These are phyloP conservation scores for Guadua angustifolia DNA, from an alignment of 176 grass and related monocot genomes.

Conservation along the genomic window DNA sequence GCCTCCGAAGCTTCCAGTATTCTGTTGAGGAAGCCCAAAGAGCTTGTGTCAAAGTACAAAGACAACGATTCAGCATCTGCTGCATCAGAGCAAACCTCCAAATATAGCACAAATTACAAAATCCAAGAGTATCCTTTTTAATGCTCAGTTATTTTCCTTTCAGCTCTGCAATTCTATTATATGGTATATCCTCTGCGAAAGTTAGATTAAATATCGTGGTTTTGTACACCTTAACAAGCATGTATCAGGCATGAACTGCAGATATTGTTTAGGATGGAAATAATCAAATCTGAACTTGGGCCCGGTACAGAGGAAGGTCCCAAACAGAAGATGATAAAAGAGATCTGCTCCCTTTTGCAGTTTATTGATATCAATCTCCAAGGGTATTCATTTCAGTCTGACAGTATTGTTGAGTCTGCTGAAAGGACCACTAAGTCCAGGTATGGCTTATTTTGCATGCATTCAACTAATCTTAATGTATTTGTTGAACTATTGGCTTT, in stretches of 20 bases:
- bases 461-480: background rate
- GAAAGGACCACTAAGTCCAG: constrained; percentile 87
- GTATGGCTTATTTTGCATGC: constrained; percentile 49
- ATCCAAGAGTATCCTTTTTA: constrained; percentile 90
- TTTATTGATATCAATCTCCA: constrained; percentile 94
- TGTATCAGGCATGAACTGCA: constrained; percentile 81
- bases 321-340: constrained; percentile 91
- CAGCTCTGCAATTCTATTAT: constrained; percentile 27
- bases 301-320: constrained; percentile 61
- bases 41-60: constrained; percentile 73
- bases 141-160: constrained; percentile 40
- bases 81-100: constrained; percentile 27
- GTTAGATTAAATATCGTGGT: constrained; percentile 5
- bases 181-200: constrained; percentile 30
- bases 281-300: constrained; percentile 66
- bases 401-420: constrained; percentile 73
- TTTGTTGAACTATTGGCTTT: background rate
- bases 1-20: constrained; percentile 55
- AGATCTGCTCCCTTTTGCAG: constrained; percentile 86
- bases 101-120: constrained; percentile 68
- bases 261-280: constrained; percentile 94
- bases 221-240: constrained; percentile 59
- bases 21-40: constrained; percentile 85
- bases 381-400: constrained; percentile 66
- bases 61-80: constrained; percentile 37